phyloP scores from a whole-genome alignment of 2,329 filamentous ascomycete genomes.

The Neonectria ditissima region DNA sequence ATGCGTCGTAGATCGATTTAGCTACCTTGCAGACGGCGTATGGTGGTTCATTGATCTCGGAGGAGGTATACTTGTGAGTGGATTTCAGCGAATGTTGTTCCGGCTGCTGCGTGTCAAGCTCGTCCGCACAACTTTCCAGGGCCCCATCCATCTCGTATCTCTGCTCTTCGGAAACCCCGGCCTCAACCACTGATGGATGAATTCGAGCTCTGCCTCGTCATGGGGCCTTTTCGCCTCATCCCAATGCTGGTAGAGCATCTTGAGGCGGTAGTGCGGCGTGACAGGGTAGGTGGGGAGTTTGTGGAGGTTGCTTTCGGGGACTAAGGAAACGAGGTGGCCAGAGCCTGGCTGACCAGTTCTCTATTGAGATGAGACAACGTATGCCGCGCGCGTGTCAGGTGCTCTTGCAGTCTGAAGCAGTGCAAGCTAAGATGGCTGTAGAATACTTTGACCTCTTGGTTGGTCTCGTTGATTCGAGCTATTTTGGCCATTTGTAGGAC shows the following conservation, averaged over 20 bases:
- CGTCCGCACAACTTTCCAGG: not conserved
- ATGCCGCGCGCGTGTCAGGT: not conserved
- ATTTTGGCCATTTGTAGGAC: not conserved
- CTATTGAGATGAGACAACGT: not conserved
- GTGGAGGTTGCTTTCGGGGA: not conserved
- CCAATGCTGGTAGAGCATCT: not conserved
- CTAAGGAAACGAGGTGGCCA: not conserved
- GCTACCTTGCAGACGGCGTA: constrained; percentile 16
- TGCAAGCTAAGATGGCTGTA: not conserved
- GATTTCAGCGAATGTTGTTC: not conserved
- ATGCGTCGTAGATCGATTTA: constrained; percentile 18
- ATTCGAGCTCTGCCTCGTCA: not conserved
- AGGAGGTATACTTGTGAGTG: not conserved
- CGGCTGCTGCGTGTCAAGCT: not conserved
- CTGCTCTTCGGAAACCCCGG: not conserved
- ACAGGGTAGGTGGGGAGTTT: not conserved
- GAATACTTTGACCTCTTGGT: not conserved
- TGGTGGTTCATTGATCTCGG: not conserved
- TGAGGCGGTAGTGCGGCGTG: not conserved
- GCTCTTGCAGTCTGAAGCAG: not conserved
- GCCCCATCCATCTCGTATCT: not conserved
- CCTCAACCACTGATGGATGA: not conserved
- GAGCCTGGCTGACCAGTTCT: not conserved
- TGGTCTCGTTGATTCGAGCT: not conserved
- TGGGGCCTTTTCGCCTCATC: not conserved